Base-by-base conservation (phyloP, 202 grass and related monocot genomes). In the Alloteropsis angusta region DNA sequence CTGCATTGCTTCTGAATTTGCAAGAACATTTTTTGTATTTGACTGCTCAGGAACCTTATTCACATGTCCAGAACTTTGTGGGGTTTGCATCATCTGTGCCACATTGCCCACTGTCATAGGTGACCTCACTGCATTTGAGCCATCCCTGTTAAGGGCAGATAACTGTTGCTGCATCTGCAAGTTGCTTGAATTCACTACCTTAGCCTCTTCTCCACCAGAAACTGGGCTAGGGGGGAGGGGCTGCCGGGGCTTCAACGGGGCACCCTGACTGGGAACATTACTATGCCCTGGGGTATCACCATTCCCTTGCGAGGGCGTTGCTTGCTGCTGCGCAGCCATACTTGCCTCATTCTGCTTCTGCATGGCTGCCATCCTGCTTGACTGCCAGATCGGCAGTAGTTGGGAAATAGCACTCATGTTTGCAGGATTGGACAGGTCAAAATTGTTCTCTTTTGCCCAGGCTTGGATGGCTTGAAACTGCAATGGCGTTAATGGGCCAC, bases 391-490 rank as follows among this genome's bases (percentile, higher is more conserved):
- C 0, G 91, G 94, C 57, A 94, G 44, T 65, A 99, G 21, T 84
- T 99, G 96, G 82, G 96, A 84, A 82, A 99, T 86, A 47, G 87
- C 65, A 79, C 59, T 89, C 53, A 90, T 70, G 55, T 93, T 96
- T 68, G 90, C 88, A 70, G 96, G 90, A 92, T 91, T 76, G 57
- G 96, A 93, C 49, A 99, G 84, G 59, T 99, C 96, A 2, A 99
- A 34, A 22, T 99, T 96, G 61, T 89, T 60, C 56, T 95, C 90
- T 74, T 96, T 99, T 57, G 90, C 96, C 92, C 92, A 99, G 50
- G 86, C 86, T 74, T 96, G 90, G 84, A 99, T 82, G 65, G 83
- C 80, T 89, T 95, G 96, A 55, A 88, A 75, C 67, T 97, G 93
- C 32, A 68, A 30, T 54, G 89, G 82, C 34, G 83, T 79, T 65